Evolutionary conservation across 176 grass and related monocot species (phyloP).

Genomic region (Oropetium thomaeum): DNA sequence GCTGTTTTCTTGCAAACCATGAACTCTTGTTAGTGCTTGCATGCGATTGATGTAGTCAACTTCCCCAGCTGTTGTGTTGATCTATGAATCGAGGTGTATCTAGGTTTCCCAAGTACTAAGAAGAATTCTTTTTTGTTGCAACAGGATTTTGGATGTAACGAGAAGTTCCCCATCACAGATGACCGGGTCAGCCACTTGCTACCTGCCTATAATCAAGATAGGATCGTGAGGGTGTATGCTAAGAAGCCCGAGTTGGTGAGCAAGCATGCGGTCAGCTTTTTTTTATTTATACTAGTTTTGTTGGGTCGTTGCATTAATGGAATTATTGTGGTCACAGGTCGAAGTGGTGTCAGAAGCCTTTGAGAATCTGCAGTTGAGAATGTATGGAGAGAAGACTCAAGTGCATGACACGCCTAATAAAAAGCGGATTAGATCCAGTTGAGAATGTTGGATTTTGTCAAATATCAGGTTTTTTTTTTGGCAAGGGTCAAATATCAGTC

Average conservation of each 20-base stretch:
- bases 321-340: constrained; percentile 42
- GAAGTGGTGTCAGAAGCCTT: constrained; percentile 80
- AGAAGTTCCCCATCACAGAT: constrained; percentile 83
- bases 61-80: not conserved
- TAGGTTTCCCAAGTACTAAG: constrained; percentile 6
- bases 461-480: too few relatives aligned
- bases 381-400: constrained; percentile 82
- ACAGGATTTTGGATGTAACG: constrained; percentile 62
- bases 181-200: constrained; percentile 84
- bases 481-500: constrained; percentile 13
- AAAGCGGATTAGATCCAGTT: constrained; percentile 43
- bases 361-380: constrained; percentile 79
- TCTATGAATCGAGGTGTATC: not conserved
- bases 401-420: constrained; percentile 88
- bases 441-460: not conserved
- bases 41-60: not conserved
- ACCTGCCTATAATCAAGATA: constrained; percentile 66
- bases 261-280: not conserved
- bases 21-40: not conserved
- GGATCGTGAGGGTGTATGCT: constrained; percentile 82
- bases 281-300: not conserved
- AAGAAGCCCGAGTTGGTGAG: constrained; percentile 80
- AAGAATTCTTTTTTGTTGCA: not conserved
- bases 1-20: not conserved
- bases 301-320: not conserved